Base-by-base conservation (phyloP, 305 asterid species). In the Petunia hybrid region DNA sequence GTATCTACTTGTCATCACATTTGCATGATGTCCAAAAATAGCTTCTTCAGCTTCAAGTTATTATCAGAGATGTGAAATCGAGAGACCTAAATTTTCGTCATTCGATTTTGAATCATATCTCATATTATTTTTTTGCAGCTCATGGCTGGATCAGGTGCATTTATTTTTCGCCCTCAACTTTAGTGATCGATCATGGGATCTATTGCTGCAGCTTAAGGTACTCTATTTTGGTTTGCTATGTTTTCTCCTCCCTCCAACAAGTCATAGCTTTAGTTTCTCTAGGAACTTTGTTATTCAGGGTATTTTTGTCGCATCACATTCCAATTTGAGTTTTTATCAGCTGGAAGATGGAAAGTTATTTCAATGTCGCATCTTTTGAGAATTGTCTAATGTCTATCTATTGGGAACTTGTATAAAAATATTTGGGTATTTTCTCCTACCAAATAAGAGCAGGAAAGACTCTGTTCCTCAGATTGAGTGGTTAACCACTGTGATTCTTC, bases 121-220 rank as follows among this genome's bases (percentile, higher is more conserved):
- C 77, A 70, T 70, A 45, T 51, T 6, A 43, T 61, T 22, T 81
- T 78, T 85, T 70, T 84, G 64, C 84, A 96, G 99, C 67, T 88
- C 87, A 87, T 96, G 99, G 99, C 81, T 88, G 88, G 94, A 93
- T 85, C 93, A 90, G 85, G 95, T 91, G 85, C 84, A 70, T 85
- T 87, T 42, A 43, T 96, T 91, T 85, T 93, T 91, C 64, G 84
- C 89, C 81, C 93, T 86, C 67, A 79, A 85, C 84, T 75, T 78
- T 68, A 86, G 80, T 83, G 91, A 90, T 76, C 93, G 98, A 64
- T 84, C 91, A 68, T 91, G 93, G 96, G 79, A 71, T 74, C 77
- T 77, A 59, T 86, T 96, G 79, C 83, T 91, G 86, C 93, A 93
- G 84, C 92, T 96, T 74, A 91, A 91, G 91, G 99, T 94, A 87